Percentiles rank a stretch among this genome's conserved stretches.
Conservation (phyloP, 306 rosid genomes). For the Lablab purpureus region DNA sequence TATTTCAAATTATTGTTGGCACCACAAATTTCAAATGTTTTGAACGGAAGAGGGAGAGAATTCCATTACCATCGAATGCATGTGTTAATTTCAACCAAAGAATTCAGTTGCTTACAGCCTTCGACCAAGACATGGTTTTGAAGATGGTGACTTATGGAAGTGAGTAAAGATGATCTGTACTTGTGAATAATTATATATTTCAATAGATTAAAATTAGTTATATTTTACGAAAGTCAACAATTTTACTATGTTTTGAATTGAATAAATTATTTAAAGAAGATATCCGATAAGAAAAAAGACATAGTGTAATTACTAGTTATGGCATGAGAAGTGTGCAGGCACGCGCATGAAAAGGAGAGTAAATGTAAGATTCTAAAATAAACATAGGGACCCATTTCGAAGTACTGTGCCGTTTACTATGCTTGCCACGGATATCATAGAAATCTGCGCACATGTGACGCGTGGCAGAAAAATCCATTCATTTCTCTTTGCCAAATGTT, state of each 20-base stretch:
- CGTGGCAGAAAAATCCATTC: constrained; percentile 35
- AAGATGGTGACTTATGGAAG: background rate
- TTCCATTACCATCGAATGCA: background rate
- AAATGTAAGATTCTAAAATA: constrained; percentile 10
- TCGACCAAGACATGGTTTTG: background rate
- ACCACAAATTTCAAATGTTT: background rate
- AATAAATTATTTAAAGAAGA: no score
- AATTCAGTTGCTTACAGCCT: background rate
- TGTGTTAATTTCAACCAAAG: background rate
- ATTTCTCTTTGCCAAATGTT: background rate
- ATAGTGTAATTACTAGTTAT: no score
- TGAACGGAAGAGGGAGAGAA: background rate
- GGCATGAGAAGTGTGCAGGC: constrained; percentile 32
- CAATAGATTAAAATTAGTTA: no score
- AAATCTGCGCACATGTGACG: constrained; percentile 48
- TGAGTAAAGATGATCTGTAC: background rate
- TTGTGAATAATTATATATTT: background rate
- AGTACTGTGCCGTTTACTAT: constrained; percentile 20
- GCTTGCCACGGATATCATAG: constrained; percentile 34
- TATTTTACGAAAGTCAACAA: no score
- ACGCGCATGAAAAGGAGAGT: constrained; percentile 50
- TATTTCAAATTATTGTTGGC: no score
- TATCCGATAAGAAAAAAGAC: no score
- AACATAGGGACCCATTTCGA: constrained; percentile 21
- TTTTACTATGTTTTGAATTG: no score